Percentiles rank a stretch among this genome's conserved stretches.
Evolutionary conservation across 176 grass and related monocot species (phyloP).

Genomic region (Tillandsia leiboldiana): DNA sequence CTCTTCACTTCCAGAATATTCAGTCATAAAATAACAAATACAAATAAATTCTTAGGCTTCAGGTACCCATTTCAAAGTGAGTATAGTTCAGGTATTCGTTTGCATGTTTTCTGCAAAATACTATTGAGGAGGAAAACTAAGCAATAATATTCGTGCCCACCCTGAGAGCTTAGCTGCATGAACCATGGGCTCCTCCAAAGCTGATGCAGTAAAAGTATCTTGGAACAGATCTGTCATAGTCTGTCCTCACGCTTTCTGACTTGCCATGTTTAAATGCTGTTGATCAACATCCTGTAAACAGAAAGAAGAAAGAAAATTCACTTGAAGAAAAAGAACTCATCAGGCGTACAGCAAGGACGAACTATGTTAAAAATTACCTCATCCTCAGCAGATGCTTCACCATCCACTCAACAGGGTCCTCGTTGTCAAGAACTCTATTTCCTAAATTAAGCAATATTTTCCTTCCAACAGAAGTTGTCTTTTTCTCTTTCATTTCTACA

Average conservation of each 20-base stretch:
- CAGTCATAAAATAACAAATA: too few species aligned
- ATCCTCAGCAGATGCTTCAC: slow-evolving; percentile 62
- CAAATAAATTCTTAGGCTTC: too few species aligned
- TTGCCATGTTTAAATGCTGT: slow-evolving; percentile 34
- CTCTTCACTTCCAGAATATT: too few species aligned
- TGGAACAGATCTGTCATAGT: slow-evolving; percentile 89
- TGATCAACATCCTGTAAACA: slow-evolving; percentile 46
- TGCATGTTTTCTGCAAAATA: too few species aligned
- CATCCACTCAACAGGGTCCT: slow-evolving; percentile 51
- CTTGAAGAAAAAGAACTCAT: slow-evolving; percentile 12
- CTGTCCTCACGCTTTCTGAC: slow-evolving; percentile 39
- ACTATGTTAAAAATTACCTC: slow-evolving; percentile 38
- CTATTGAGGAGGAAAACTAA: background rate
- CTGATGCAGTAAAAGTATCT: slow-evolving; percentile 47
- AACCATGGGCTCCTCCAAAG: slow-evolving; percentile 19
- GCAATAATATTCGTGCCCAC: slow-evolving; percentile 26
- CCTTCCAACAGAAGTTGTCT: slow-evolving; percentile 27
- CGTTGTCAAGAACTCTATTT: slow-evolving; percentile 46
- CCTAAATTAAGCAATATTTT: slow-evolving; percentile 40
- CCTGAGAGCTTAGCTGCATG: slow-evolving; percentile 27
- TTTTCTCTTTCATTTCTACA: slow-evolving; percentile 24
- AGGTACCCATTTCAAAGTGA: too few species aligned
- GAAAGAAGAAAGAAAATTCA: slow-evolving; percentile 25
- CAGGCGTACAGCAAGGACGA: slow-evolving; percentile 5
- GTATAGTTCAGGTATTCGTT: too few species aligned